Evolutionary conservation across 2,329 filamentous ascomycete species (phyloP), one percentile per base, ranked within the genome.

Genomic region (Aspergillus sergii): DNA sequence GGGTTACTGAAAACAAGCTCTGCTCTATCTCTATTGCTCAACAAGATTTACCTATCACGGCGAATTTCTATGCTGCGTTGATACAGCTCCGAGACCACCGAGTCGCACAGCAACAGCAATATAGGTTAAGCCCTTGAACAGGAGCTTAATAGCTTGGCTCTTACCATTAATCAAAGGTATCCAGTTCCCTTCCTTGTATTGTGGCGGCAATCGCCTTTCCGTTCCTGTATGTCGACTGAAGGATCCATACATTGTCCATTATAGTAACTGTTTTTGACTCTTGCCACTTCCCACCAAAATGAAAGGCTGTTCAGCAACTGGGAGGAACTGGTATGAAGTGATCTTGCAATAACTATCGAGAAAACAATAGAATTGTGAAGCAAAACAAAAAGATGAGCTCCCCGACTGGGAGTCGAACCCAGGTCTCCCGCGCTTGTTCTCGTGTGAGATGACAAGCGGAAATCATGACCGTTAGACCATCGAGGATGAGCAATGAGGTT

Each of bases 391-490:
- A 53, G 6, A 21, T 9, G 34, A 55, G 12, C 51, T 55, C 46
- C 54, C 30, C 45, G 30, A 43, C 51, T 55, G 51, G 51, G 51
- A 55, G 51, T 55, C 51, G 51, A 55, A 55, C 51, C 51, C 51
- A 55, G 51, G 51, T 55, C 51, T 55, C 51, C 51, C 51, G 51
- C 51, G 51, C 51, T 55, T 55, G 51, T 55, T 55, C 51, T 28
- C 12, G 5, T 8, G 14, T 19, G 30, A 34, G 55, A 56, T 64
- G 62, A 64, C 62, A 64, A 64, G 62, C 62, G 62, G 62, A 64
- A 64, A 64, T 64, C 62, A 64, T 64, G 58, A 61, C 62, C 62
- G 62, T 64, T 64, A 64, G 62, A 64, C 62, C 57, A 65, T 62
- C 57, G 62, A 64, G 62, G 34, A 50, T n/a, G 30, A 16, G 16